These are phyloP conservation scores for Alternaria alternata DNA, from an alignment of 2,329 filamentous ascomycete species.

Conservation along the genomic window DNA sequence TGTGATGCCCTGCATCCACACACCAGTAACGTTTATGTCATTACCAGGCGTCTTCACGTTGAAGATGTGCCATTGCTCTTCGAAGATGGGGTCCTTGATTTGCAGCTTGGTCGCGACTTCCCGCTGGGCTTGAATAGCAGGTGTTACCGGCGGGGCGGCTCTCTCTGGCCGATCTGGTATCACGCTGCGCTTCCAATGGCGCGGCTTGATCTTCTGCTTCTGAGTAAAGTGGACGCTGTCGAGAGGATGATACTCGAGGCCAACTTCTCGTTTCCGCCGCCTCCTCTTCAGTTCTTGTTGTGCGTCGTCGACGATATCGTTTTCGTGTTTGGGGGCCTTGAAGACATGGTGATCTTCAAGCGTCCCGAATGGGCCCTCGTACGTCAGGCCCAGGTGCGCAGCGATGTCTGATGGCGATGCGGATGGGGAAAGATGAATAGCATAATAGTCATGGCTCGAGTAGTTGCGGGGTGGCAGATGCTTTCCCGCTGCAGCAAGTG, in stretches of 20 bases:
- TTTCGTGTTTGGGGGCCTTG: conserved; percentile 67
- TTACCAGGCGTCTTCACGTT: conserved; percentile 83
- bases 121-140: conserved; percentile 58
- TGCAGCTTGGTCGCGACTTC: conserved; percentile 64
- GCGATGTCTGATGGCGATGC: conserved; percentile 75
- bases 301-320: conserved; percentile 62
- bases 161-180: conserved; percentile 39
- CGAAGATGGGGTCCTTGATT: conserved; percentile 90
- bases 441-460: conserved; percentile 88
- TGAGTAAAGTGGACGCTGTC: conserved; percentile 80
- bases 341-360: conserved; percentile 87
- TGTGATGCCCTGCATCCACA: conserved; percentile 91
- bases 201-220: conserved; percentile 74
- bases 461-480: conserved; percentile 71
- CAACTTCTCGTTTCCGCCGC: conserved; percentile 67
- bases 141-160: conserved; percentile 40
- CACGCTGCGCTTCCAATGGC: conserved; percentile 66
- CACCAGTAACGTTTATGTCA: conserved; percentile 93
- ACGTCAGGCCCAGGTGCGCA: conserved; percentile 73
- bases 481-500: conserved; percentile 39
- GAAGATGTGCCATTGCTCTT: conserved; percentile 93
- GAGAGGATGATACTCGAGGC: conserved; percentile 63
- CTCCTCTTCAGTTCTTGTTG: conserved; percentile 63
- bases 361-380: conserved; percentile 83
- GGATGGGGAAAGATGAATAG: conserved; percentile 77